A percentile compares a stretch with the other conserved stretches of the same genome.
Conservation (phyloP, 257 asterid genomes). For the Ilex aquifolium region DNA sequence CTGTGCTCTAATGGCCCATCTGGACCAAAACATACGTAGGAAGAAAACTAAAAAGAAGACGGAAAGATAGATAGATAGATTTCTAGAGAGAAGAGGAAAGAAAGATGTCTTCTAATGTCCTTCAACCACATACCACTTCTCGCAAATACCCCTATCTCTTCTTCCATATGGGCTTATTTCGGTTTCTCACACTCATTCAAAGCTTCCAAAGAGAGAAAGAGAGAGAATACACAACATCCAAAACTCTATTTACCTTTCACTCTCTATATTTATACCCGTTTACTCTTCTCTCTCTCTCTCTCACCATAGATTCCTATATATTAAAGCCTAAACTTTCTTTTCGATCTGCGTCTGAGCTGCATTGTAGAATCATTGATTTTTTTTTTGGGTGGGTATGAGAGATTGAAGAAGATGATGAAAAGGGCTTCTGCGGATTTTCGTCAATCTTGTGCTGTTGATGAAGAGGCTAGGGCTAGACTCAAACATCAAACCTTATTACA, state of each 20-base stretch:
- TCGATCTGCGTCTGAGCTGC: conserved; percentile 15
- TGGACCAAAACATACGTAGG: not conserved
- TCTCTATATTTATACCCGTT: not conserved
- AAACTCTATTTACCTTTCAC: conserved; percentile 3
- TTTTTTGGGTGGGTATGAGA: conserved; percentile 4
- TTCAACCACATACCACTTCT: conserved; percentile 28
- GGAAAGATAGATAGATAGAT: not conserved
- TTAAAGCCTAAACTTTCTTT: not conserved
- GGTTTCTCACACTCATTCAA: not conserved
- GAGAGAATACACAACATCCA: not conserved
- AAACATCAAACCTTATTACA: conserved; percentile 40
- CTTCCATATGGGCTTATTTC: conserved; percentile 12
- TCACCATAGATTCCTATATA: not conserved
- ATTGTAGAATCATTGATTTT: not conserved
- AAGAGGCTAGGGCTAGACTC: conserved; percentile 22
- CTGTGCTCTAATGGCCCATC: not conserved
- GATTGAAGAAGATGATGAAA: conserved; percentile 29
- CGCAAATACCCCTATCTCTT: conserved; percentile 16
- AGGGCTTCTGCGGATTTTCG: conserved; percentile 27
- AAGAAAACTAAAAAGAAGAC: not conserved
- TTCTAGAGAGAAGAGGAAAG: conserved; percentile 10
- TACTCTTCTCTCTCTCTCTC: not conserved
- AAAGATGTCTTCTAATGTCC: conserved; percentile 30
- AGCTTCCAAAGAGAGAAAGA: not conserved
- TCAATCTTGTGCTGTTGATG: conserved; percentile 21